phyloP scores from a whole-genome alignment of 2,329 filamentous ascomycete genomes.

The Massarina eburnea region DNA sequence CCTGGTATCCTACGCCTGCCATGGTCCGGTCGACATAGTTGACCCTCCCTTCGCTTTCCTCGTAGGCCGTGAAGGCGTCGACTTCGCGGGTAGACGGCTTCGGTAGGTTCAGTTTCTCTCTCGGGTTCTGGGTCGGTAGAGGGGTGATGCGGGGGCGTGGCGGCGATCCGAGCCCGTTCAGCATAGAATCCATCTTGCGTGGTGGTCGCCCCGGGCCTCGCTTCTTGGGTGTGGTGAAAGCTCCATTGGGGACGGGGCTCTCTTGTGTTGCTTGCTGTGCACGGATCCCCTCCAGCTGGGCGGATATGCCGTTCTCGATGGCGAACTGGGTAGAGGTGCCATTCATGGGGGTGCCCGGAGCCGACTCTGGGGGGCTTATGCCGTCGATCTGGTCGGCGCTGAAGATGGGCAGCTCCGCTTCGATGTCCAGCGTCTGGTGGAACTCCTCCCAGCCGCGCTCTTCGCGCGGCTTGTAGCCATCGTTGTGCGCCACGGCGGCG shows the following conservation, averaged over 20 bases:
- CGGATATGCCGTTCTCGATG: constrained; percentile 38
- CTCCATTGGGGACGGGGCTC: constrained; percentile 24
- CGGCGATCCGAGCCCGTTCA: constrained; percentile 61
- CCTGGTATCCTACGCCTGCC: constrained; percentile 94
- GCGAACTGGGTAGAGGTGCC: constrained; percentile 32
- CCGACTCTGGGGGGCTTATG: constrained; percentile 50
- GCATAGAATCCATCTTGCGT: constrained; percentile 63
- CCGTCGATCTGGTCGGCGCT: constrained; percentile 85
- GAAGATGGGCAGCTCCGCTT: constrained; percentile 75
- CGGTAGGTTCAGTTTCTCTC: constrained; percentile 77
- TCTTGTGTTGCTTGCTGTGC: constrained; percentile 32
- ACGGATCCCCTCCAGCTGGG: constrained; percentile 37
- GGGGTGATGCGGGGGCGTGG: constrained; percentile 69
- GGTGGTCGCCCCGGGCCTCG: constrained; percentile 66
- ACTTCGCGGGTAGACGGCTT: constrained; percentile 73
- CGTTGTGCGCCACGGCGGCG: constrained; percentile 83
- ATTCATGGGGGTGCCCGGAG: constrained; percentile 48
- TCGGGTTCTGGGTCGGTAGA: constrained; percentile 76
- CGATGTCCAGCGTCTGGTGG: constrained; percentile 91
- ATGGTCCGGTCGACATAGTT: constrained; percentile 95
- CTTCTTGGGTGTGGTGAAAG: constrained; percentile 50
- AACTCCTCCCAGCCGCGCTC: constrained; percentile 98
- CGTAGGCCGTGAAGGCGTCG: constrained; percentile 78
- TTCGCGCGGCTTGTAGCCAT: constrained; percentile 96
- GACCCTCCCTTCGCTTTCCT: constrained; percentile 80